A percentile compares a stretch with the other conserved stretches of the same genome.
phyloP scores from a whole-genome alignment of 2,329 filamentous ascomycete species.

The Myriangium duriaei region DNA sequence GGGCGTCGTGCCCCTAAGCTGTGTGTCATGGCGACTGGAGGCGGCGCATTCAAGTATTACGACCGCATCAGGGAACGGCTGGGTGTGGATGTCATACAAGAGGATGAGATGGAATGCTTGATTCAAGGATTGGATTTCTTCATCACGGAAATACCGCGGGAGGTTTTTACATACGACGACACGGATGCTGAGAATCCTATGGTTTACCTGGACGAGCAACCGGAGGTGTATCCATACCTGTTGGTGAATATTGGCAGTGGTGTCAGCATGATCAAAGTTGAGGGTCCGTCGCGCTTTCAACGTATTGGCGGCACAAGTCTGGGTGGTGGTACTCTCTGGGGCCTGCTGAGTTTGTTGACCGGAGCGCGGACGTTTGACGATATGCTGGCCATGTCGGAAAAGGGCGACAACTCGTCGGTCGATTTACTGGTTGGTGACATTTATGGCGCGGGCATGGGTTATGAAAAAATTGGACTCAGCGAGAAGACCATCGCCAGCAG shows the following conservation, averaged over 20 bases:
- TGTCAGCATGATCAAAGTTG: conserved; percentile 94
- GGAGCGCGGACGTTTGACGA: conserved; percentile 95
- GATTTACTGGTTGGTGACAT: conserved; percentile 98
- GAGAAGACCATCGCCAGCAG: conserved; percentile 90
- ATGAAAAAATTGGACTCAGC: conserved; percentile 91
- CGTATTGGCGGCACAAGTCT: conserved; percentile 91
- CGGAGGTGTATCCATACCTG: conserved; percentile 91
- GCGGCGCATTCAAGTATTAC: conserved; percentile 94
- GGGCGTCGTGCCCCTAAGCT: conserved; percentile 40
- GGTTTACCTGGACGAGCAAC: conserved; percentile 64
- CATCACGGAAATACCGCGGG: conserved; percentile 91
- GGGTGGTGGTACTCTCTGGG: conserved; percentile 96
- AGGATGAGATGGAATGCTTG: conserved; percentile 98
- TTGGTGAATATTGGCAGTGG: conserved; percentile 97
- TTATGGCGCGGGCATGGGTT: conserved; percentile 92
- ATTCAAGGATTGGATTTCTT: conserved; percentile 95
- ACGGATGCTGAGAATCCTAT: conserved; percentile 56
- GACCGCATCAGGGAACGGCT: conserved; percentile 75
- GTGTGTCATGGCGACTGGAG: conserved; percentile 90
- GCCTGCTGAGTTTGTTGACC: conserved; percentile 77
- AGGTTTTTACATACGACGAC: conserved; percentile 95
- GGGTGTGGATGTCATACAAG: conserved; percentile 75
- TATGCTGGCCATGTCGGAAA: conserved; percentile 84
- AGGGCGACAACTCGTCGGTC: conserved; percentile 82
- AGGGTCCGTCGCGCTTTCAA: conserved; percentile 71